Percentiles rank a stretch among this genome's conserved stretches.
Conservation (phyloP, 164 flowering plant species). For the Echeveria elegans region DNA sequence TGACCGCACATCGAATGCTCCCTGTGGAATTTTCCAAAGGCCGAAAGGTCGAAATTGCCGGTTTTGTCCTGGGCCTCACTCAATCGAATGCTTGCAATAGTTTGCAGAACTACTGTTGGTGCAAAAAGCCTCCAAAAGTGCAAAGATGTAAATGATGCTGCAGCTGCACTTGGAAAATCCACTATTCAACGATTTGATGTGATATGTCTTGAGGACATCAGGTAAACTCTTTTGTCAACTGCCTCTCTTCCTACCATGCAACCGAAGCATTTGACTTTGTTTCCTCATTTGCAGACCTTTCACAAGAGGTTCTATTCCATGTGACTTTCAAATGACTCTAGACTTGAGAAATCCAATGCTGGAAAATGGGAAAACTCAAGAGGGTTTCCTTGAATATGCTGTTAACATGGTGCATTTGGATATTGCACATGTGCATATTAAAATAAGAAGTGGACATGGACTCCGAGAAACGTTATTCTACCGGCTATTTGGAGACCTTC, state of each 20-base stretch:
- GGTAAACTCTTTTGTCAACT: slow-evolving; percentile 23
- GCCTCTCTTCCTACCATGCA: not conserved
- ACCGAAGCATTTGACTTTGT: not conserved
- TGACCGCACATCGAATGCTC: too few species aligned
- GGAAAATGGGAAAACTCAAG: slow-evolving; percentile 26
- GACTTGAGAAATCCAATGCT: slow-evolving; percentile 29
- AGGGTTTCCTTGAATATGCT: slow-evolving; percentile 57
- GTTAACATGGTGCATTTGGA: slow-evolving; percentile 53
- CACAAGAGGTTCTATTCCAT: slow-evolving; percentile 16
- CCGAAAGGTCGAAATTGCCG: too few species aligned
- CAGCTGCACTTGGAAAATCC: slow-evolving; percentile 21
- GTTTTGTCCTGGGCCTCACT: too few species aligned
- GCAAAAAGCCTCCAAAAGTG: slow-evolving; percentile 30
- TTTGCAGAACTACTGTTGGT: slow-evolving; percentile 37
- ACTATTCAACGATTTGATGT: slow-evolving; percentile 31
- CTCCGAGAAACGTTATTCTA: slow-evolving; percentile 66
- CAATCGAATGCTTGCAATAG: slow-evolving; percentile 56
- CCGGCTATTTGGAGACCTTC: slow-evolving; percentile 49
- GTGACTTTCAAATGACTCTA: slow-evolving; percentile 30
- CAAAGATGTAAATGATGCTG: slow-evolving; percentile 23
- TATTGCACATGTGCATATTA: slow-evolving; percentile 13
- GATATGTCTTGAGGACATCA: slow-evolving; percentile 52
- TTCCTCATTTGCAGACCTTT: slow-evolving; percentile 33
- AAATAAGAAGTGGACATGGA: slow-evolving; percentile 35
- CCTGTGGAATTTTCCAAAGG: too few species aligned